Conservation (phyloP, 306 rosid genomes). For the Begonia peltatifolia region DNA sequence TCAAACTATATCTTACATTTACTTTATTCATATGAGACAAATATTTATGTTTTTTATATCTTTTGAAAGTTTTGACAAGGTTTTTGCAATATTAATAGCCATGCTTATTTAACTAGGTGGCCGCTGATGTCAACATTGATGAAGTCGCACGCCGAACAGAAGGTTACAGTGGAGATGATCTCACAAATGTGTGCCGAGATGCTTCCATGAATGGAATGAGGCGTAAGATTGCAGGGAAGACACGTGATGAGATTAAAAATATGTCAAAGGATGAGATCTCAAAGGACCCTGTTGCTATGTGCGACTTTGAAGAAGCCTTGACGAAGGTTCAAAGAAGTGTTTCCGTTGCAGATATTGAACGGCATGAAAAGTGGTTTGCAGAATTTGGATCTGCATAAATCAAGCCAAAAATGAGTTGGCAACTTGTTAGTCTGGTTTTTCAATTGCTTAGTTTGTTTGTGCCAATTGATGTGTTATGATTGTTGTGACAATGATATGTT, state of each 20-base stretch:
- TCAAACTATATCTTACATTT: no score
- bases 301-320: constrained; percentile 90
- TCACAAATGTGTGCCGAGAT: constrained; percentile 82
- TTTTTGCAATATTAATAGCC: not conserved
- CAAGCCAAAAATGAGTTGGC: not conserved
- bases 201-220: constrained; percentile 94
- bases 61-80: no score
- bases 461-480: no score
- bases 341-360: constrained; percentile 69
- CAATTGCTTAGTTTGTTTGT: no score
- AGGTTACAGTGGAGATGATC: constrained; percentile 92
- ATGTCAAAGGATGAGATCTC: constrained; percentile 86
- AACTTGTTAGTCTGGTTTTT: no score
- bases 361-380: constrained; percentile 81
- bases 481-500: no score
- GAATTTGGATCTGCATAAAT: constrained; percentile 77
- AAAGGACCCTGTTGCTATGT: constrained; percentile 89
- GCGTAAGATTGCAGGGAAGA: constrained; percentile 88
- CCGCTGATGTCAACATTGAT: constrained; percentile 64
- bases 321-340: constrained; percentile 81
- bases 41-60: no score
- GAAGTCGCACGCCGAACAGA: constrained; percentile 83
- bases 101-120: constrained; percentile 40
- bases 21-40: no score
- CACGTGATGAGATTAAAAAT: constrained; percentile 87